Evolutionary conservation across 1,284 basidiomycete genomes (phyloP).

Genomic region (Trametes polyzona): DNA sequence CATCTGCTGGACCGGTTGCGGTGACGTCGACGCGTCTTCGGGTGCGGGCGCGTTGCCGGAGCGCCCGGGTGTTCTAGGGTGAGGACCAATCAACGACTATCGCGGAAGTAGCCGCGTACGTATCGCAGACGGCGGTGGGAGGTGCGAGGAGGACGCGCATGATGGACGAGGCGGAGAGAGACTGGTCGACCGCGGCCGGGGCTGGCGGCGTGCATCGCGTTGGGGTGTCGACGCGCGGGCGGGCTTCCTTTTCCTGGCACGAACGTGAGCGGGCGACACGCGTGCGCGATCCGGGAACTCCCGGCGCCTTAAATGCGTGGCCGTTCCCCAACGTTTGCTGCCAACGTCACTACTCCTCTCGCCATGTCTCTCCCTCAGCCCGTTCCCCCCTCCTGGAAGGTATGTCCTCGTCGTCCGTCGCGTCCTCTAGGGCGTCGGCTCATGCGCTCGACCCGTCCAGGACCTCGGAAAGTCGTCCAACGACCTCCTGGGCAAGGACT

Average conservation of each 20-base stretch:
- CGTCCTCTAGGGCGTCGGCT: neutral
- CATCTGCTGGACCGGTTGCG: neutral
- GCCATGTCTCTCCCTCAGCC: conserved; percentile 85
- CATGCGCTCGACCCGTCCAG: conserved; percentile 44
- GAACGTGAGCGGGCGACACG: conserved; percentile 27
- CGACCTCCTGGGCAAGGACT: conserved; percentile 95
- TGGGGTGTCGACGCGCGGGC: neutral
- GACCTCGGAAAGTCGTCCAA: conserved; percentile 97
- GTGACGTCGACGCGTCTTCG: neutral
- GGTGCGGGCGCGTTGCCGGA: neutral
- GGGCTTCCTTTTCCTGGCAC: conserved; percentile 4
- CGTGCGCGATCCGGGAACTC: conserved; percentile 30
- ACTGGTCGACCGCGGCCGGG: neutral
- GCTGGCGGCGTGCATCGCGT: neutral
- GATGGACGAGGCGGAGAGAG: conserved; percentile 3
- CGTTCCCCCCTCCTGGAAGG: conserved; percentile 94
- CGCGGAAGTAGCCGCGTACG: neutral
- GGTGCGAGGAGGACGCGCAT: neutral
- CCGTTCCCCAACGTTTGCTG: conserved; percentile 24
- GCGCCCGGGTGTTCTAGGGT: neutral
- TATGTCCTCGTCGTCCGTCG: conserved; percentile 36
- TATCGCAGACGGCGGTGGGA: neutral
- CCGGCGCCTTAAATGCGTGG: conserved; percentile 38
- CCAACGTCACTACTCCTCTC: conserved; percentile 32
- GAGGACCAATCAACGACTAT: neutral